These are phyloP conservation scores for Solanum chacoense DNA, from an alignment of 305 asterid species.

Conservation along the genomic window DNA sequence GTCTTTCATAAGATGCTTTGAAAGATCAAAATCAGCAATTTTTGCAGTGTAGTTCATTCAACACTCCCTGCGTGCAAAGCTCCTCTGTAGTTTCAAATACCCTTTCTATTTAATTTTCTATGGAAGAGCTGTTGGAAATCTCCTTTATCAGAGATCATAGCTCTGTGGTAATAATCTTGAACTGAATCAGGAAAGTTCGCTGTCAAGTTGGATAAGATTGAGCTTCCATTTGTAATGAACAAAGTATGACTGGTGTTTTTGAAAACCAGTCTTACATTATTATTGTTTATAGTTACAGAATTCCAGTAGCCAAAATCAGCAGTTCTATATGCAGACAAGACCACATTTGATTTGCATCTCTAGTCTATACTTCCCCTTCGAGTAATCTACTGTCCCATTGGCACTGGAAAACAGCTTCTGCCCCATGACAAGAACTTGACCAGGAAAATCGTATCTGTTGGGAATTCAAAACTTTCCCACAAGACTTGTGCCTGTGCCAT, in stretches of 20 bases:
- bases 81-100: no score
- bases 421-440: background rate
- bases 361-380: background rate
- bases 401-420: background rate
- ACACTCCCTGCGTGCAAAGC: no score
- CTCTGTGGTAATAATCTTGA: background rate
- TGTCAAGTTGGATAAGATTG: background rate
- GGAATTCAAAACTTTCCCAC: background rate
- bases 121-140: background rate
- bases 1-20: no score
- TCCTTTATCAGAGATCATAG: background rate
- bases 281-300: background rate
- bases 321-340: background rate
- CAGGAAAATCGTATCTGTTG: background rate
- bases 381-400: background rate
- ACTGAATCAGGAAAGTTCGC: background rate
- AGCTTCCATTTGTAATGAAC: background rate
- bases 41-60: no score
- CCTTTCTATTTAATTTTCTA: background rate
- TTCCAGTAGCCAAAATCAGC: background rate
- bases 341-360: background rate
- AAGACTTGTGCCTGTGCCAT: background rate
- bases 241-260: background rate
- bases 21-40: no score
- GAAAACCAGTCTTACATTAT: background rate